phyloP scores from a whole-genome alignment of 2,329 filamentous ascomycete species.

The Paradendryphiella salina region DNA sequence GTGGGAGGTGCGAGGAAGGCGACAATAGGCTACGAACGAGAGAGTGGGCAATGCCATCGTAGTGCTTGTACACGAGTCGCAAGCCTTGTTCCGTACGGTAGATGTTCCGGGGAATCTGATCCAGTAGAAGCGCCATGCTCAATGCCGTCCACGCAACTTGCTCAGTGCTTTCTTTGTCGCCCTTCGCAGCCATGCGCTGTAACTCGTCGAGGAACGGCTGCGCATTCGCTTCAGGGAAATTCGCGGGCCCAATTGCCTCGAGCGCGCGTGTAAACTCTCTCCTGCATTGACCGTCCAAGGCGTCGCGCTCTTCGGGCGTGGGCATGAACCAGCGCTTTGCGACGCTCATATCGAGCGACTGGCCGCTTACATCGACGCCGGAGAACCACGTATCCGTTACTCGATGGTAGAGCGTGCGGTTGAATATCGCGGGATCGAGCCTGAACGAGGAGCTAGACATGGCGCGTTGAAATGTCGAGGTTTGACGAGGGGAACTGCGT shows the following conservation, averaged over 20 bases:
- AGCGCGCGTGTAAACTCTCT: constrained; percentile 43
- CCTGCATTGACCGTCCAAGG: constrained; percentile 46
- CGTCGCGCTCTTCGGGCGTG: constrained; percentile 37
- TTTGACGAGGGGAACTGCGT: neutral
- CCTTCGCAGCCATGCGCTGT: constrained; percentile 11
- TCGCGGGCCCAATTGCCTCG: constrained; percentile 44
- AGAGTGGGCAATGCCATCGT: constrained; percentile 59
- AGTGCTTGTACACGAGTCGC: constrained; percentile 57
- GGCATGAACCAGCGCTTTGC: constrained; percentile 47
- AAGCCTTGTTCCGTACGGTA: constrained; percentile 55
- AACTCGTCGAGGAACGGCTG: constrained; percentile 47
- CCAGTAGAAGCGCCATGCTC: constrained; percentile 60
- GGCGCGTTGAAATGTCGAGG: constrained; percentile 12
- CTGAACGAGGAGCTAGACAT: constrained; percentile 38
- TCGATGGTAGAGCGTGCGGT: constrained; percentile 43
- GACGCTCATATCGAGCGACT: constrained; percentile 25
- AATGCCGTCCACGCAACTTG: constrained; percentile 49
- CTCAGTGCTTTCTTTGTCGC: constrained; percentile 16
- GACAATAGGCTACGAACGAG: constrained; percentile 48
- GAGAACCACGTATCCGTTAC: constrained; percentile 48
- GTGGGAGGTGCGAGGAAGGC: constrained; percentile 17
- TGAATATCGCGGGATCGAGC: constrained; percentile 49
- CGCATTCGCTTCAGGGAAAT: constrained; percentile 37
- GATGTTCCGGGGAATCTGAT: constrained; percentile 66
- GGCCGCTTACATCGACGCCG: constrained; percentile 35